phyloP scores from a whole-genome alignment of 768 basidiomycete species.

The Flagelloscypha sp. region DNA sequence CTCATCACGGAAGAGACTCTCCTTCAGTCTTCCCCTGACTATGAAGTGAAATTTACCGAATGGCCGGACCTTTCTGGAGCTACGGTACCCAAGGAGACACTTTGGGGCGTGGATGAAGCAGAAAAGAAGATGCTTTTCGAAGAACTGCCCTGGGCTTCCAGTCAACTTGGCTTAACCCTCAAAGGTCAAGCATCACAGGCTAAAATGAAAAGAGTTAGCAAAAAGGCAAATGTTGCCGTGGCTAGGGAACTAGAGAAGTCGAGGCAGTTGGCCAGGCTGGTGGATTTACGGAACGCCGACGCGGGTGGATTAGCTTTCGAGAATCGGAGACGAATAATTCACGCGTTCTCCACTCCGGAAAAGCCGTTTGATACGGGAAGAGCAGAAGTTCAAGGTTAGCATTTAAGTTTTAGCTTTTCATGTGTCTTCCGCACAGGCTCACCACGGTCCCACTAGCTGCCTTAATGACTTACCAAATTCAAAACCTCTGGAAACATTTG shows the following conservation, averaged over 20 bases:
- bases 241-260: conserved; percentile 37
- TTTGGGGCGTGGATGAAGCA: conserved; percentile 55
- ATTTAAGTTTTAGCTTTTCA: conserved; percentile 3
- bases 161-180: conserved; percentile 24
- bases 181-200: conserved; percentile 8
- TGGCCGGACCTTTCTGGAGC: conserved; percentile 35
- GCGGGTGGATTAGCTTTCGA: conserved; percentile 81
- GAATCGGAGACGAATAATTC: conserved; percentile 73
- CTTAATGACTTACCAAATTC: conserved; percentile 77
- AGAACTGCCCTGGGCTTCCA: conserved; percentile 50
- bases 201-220: conserved; percentile 13
- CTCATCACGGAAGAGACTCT: conserved; percentile 52
- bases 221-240: conserved; percentile 17
- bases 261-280: conserved; percentile 51
- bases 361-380: conserved; percentile 72
- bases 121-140: conserved; percentile 62
- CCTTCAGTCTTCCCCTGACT: conserved; percentile 14
- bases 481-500: conserved; percentile 73
- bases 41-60: conserved; percentile 20
- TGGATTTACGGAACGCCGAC: conserved; percentile 85
- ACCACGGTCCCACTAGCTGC: conserved; percentile 50
- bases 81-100: conserved; percentile 45
- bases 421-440: conserved; percentile 1
- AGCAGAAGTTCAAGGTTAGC: conserved; percentile 83
- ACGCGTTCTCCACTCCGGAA: conserved; percentile 64